These are phyloP conservation scores for Babesia ovata DNA, from an alignment of 169 alveolate species.

Conservation along the genomic window DNA sequence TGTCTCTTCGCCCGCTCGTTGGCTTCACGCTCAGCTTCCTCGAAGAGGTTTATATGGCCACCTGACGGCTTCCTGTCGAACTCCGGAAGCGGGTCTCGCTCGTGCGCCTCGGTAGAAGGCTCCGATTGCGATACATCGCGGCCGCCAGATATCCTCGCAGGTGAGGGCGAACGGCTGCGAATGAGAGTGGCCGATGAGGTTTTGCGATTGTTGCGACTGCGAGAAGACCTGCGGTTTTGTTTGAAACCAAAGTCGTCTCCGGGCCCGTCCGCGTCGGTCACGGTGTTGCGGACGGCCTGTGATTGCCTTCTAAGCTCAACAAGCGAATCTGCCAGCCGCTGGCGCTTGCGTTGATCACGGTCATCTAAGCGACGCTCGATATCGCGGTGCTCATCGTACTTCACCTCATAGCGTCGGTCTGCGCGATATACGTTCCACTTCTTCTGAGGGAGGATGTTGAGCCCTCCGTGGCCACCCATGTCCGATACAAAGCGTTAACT, in stretches of 20 bases:
- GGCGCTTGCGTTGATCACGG: constrained; percentile 40
- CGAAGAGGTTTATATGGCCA: constrained; percentile 61
- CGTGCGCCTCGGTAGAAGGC: constrained; percentile 2
- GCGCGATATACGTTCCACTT: constrained; percentile 88
- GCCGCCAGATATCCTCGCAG: neutral
- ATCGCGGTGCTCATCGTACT: constrained; percentile 77
- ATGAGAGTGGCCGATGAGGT: neutral
- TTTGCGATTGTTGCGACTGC: neutral
- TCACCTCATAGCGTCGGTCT: constrained; percentile 83
- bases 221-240: neutral
- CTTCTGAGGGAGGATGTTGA: constrained; percentile 90
- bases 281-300: constrained; percentile 30
- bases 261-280: constrained; percentile 1
- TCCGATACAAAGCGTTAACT: too few species aligned
- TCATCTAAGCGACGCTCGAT: constrained; percentile 45
- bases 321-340: constrained; percentile 47
- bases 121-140: constrained; percentile 2
- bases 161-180: constrained; percentile 11
- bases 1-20: constrained; percentile 38
- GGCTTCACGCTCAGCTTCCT: constrained; percentile 59
- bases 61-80: constrained; percentile 21
- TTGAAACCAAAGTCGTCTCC: neutral
- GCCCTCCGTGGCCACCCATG: constrained; percentile 94
- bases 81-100: neutral
- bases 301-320: constrained; percentile 59